phyloP scores from a whole-genome alignment of 2,329 filamentous ascomycete species.

The Ophiostoma populinum region DNA sequence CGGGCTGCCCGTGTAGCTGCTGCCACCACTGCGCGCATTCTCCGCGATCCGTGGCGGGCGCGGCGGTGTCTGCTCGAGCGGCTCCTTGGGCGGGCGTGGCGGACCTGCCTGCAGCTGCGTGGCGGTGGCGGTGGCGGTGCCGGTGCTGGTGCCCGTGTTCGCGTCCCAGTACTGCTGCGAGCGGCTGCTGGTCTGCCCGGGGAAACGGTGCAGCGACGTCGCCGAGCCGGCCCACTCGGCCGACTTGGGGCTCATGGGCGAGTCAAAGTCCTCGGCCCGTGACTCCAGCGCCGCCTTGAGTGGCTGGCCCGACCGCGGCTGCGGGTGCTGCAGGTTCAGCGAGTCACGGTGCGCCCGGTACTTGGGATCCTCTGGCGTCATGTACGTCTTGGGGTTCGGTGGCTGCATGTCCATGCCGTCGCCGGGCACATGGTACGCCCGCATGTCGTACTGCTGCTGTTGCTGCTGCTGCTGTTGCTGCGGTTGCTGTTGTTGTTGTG shows the following conservation, averaged over 20 bases:
- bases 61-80: constrained; percentile 32
- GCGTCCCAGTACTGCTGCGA: constrained; percentile 28
- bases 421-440: constrained; percentile 1
- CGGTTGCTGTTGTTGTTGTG: background rate
- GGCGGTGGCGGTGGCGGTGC: constrained; percentile 25
- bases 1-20: constrained; percentile 33
- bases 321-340: constrained; percentile 62
- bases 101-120: constrained; percentile 18
- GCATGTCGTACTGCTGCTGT: constrained; percentile 3
- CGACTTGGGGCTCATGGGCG: constrained; percentile 40
- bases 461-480: constrained; percentile 4
- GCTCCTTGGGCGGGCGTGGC: constrained; percentile 46
- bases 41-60: constrained; percentile 27
- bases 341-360: constrained; percentile 72
- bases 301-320: constrained; percentile 55
- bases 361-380: constrained; percentile 52
- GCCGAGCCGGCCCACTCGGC: constrained; percentile 45
- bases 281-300: constrained; percentile 59
- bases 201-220: constrained; percentile 38
- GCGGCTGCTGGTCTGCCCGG: constrained; percentile 25
- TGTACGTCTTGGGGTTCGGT: constrained; percentile 34
- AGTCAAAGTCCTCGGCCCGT: constrained; percentile 48
- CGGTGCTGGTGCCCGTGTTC: background rate
- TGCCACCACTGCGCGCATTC: constrained; percentile 32
- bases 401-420: constrained; percentile 9